Evolutionary conservation across 192 early-diverging fungal genomes (phyloP), one percentile per base, ranked within the genome.

Genomic region (Entomortierella beljakovae): DNA sequence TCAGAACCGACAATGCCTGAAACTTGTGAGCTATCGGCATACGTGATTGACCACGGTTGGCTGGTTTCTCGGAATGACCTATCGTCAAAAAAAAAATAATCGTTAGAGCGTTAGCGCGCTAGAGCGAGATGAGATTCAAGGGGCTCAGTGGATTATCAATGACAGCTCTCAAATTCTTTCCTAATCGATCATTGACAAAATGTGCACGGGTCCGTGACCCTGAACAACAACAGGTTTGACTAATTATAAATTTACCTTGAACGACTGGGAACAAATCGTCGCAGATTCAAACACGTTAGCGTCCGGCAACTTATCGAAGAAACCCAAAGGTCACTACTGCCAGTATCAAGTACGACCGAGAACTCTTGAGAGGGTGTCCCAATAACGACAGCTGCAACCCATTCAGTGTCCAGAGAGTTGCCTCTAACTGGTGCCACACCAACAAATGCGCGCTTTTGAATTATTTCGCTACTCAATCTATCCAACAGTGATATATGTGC

Each of bases 311-410:
- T 75, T 18, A 69, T 57, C 0, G 86, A 85, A 6, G 89, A 84
- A 15, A 89, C 82, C 88, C 88, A 89, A 65, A 88, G 82, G 58
- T 89, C 88, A 7, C 83, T 84, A 68, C 83, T 85, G 40, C 88
- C 88, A 0, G 88, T 89, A 49, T 89, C 88, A 70, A 89, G 88
- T 28, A 89, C 86, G 20, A 89, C 88, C 16, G 74, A 71, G 59
- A 89, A 89, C 58, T 57, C 75, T 60, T 89, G 88, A 11, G 81
- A 61, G 1, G 88, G 86, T 13, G 88, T 84, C 16, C 88, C 88
- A n/a, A 89, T 70, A 29, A 80, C 22, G 43, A 89, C 64, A 23
- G 75, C 75, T 6, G 75, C 75, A 6, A 79, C 75, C 75, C 75
- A 79, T 57, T 79, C 67, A 15, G 75, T 79, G 28, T 79, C 75